Evolutionary conservation across 371 early-diverging fungal genomes (phyloP), one percentile per base, ranked within the genome.

Genomic region (Smittium culicis): DNA sequence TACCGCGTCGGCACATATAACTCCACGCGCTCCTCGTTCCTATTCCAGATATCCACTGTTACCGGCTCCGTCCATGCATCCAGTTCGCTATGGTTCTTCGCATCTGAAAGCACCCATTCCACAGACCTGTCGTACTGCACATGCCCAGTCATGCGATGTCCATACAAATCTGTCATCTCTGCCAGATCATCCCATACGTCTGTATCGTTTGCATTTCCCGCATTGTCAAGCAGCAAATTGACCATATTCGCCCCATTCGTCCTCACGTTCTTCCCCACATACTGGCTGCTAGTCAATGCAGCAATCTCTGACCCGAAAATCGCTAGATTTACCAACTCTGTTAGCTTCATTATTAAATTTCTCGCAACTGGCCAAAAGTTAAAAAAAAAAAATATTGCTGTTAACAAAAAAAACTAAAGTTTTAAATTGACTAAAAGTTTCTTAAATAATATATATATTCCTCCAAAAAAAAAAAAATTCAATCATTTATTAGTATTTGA

Each of bases 91-190:
- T 72, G 66, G 61, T 72, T 34, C 5, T 68, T 73, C 64, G 71
- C 72, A 14, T 71, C 72, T 30, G 68, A 68, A 1, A 79, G 73
- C 0, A 83, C 74, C 82, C 82, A 83, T 35, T 76, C 77, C 58
- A 79, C 79, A 20, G 82, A 82, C 68, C 69, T 72, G 60, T 79
- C 79, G 33, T 82, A 73, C 1, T 73, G 77, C 8, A 66, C 60
- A 55, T 79, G 78, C 25, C 73, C 81, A 31, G 73, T 80, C 67
- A 80, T 76, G 58, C 84, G 79, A 71, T 74, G 73, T 35, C 84
- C 84, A 61, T 72, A 83, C 64, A 81, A 68, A 34, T 83, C 84
- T 0, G 82, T 83, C 81, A 82, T 79, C 65, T 83, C 83, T 0
- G 84, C 83, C 74, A 83, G 64, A 25, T 80, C 74, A 68, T 83